Percentiles rank a stretch among this genome's conserved stretches.
Conservation (phyloP, 768 basidiomycete species). For the Rhodotorula babjevae region DNA sequence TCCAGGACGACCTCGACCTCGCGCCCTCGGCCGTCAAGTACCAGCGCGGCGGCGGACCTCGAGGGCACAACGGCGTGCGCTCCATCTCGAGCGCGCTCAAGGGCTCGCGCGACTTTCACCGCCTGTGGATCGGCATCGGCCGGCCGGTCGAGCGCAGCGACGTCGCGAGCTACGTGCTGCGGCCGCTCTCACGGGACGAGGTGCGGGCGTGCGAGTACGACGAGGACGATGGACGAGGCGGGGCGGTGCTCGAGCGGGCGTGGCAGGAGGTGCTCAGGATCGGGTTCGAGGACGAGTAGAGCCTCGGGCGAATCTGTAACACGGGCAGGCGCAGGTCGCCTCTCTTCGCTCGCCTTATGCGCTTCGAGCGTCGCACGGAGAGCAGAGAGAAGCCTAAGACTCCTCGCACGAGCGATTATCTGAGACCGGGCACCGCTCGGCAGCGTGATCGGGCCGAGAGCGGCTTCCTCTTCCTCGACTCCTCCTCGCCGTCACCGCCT, state of each 20-base stretch:
- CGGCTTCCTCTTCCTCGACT: no score
- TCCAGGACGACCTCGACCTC: conserved; percentile 34
- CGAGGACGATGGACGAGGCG: conserved; percentile 5
- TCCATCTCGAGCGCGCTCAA: conserved; percentile 12
- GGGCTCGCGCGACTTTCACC: conserved; percentile 11
- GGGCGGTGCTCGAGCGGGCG: conserved; percentile 9
- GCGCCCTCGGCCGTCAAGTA: background rate
- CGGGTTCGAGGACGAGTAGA: conserved; percentile 19
- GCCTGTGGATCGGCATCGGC: conserved; percentile 33
- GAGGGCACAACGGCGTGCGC: conserved; percentile 36
- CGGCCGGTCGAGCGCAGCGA: conserved; percentile 14
- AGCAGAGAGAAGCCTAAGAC: no score
- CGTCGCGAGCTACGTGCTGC: conserved; percentile 27
- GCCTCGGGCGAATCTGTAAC: no score
- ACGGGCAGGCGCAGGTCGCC: no score
- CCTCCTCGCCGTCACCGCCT: no score
- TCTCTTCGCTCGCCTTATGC: no score
- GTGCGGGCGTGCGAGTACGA: conserved; percentile 14
- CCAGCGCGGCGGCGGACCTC: conserved; percentile 27
- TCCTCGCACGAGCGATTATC: no score
- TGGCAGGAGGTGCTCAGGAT: conserved; percentile 25
- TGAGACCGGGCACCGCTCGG: no score
- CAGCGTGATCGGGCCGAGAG: no score
- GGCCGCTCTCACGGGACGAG: conserved; percentile 19
- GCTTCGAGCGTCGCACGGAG: no score